Base-by-base conservation (phyloP, 2,329 filamentous ascomycete genomes). In the Ilyonectria destructans region DNA sequence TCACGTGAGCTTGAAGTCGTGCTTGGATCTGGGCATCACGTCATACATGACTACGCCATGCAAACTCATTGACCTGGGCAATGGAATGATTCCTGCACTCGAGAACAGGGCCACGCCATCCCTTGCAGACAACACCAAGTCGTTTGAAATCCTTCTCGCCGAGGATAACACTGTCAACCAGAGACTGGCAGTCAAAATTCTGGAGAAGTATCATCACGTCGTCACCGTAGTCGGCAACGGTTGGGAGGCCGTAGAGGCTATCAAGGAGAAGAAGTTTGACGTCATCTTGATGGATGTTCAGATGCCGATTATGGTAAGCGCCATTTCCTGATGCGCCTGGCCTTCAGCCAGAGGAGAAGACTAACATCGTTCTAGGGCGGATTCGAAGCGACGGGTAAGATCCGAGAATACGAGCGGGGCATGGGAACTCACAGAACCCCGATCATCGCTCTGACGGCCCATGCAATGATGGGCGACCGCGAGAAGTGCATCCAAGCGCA, bases 161-260 rank as follows among this genome's bases (percentile, higher is more conserved):
- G 96, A 99, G 82, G 96, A 99, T 83, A 99, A 99, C 79, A 92
- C 95, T 17, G 96, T 99, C 79, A 99, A 99, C 80, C 96, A 99
- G 82, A 92, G 95, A 75, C 86, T 98, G 58, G 96, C 96, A 0
- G 95, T 98, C 75, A 97, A 97, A 86, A 98, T 98, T 73, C 86
- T 99, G 33, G 94, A 98, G 82, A 98, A 98, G 82, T 97, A 98
- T 81, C 95, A 98, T 78, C 94, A 97, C 78, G 91, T 92, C 29
- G 94, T 97, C 26, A 96, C 93, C 1, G 96, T 99, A 26, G 96
- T 97, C 49, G 94, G 95, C 76, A 99, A 99, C 79, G 96, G 96
- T 69, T 88, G 95, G 71, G 96, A 98, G 78, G 96, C 96, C 1
- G 91, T 98, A 15, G 93, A 98, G 78, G 91, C 93, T n/a, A 91